Conservation (phyloP, 129 eudicot genomes). For the Flaveria brownii region DNA sequence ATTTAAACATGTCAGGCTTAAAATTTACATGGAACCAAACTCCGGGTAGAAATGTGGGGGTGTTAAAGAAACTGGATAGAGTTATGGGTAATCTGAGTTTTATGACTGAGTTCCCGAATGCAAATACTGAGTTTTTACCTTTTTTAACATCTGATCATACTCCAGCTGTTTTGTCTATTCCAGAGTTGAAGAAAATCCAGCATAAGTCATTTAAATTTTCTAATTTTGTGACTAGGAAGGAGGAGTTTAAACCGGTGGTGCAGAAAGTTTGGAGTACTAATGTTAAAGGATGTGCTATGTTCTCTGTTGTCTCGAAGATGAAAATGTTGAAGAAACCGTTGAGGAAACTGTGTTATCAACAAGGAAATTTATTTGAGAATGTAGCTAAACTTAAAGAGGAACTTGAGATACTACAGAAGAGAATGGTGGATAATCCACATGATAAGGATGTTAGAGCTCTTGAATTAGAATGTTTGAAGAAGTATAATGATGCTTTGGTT, state of each 20-base stretch:
- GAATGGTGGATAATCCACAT: too few relatives aligned
- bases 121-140: not conserved
- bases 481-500: too few relatives aligned
- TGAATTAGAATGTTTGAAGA: too few relatives aligned
- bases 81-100: too few relatives aligned
- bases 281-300: not conserved
- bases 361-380: too few relatives aligned
- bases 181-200: not conserved
- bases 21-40: not conserved
- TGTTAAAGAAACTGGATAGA: not conserved
- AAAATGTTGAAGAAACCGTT: too few relatives aligned
- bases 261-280: not conserved
- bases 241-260: too few relatives aligned
- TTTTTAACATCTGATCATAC: not conserved
- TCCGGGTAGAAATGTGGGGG: not conserved
- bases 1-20: not conserved
- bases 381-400: too few relatives aligned
- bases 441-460: too few relatives aligned
- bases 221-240: not conserved
- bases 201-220: not conserved
- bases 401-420: too few relatives aligned
- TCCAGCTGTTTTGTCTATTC: not conserved
- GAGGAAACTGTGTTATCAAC: too few relatives aligned
- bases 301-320: not conserved
- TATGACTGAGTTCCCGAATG: too few relatives aligned